Evolutionary conservation across 208 protist genomes (phyloP).

Genomic region (Wallacemonas sp.): DNA sequence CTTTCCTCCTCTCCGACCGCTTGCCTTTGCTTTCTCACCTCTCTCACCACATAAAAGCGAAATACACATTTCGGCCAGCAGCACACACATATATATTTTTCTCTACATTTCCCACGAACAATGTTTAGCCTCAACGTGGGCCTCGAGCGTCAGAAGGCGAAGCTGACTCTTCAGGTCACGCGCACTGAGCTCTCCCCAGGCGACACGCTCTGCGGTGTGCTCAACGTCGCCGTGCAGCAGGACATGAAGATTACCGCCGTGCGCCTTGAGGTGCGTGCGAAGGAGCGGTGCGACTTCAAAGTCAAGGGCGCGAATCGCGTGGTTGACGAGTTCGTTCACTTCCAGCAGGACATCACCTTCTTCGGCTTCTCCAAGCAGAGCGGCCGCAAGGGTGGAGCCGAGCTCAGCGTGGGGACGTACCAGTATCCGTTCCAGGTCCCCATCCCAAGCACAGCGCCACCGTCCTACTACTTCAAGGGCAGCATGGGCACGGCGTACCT

Average conservation of each 20-base stretch:
- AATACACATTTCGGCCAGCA: no score
- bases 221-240: constrained; percentile 13
- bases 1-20: no score
- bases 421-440: constrained; percentile 40
- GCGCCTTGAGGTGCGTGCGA: constrained; percentile 13
- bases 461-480: constrained; percentile 25
- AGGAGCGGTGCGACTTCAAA: constrained; percentile 9
- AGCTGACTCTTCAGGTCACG: constrained; percentile 10
- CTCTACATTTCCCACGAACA: no score
- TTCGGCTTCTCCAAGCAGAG: constrained; percentile 45
- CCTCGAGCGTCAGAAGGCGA: constrained; percentile 12
- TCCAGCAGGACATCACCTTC: constrained; percentile 40
- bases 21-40: no score
- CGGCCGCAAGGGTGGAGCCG: constrained; percentile 33
- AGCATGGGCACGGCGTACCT: constrained; percentile 15
- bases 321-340: constrained; percentile 31
- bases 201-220: constrained; percentile 9
- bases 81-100: no score
- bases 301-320: constrained; percentile 1
- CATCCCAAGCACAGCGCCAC: constrained; percentile 27
- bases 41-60: no score
- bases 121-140: constrained; percentile 14
- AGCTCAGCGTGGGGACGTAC: constrained; percentile 33
- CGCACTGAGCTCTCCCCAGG: constrained; percentile 4
- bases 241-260: constrained; percentile 13